phyloP scores from a whole-genome alignment of 305 asterid species.

The Fraxinus dipetala region DNA sequence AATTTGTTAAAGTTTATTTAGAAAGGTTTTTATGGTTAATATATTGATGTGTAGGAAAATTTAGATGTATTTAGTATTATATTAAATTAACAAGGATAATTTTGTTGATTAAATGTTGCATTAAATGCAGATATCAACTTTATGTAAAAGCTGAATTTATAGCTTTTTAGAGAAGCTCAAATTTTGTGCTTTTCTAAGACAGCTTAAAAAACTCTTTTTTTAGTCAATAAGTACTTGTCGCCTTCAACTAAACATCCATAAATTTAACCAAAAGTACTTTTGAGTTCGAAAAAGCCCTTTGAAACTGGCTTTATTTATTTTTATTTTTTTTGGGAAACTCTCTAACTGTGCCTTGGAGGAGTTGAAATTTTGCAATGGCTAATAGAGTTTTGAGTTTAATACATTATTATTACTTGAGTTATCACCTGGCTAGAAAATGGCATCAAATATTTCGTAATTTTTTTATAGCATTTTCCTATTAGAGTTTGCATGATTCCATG shows the following conservation, averaged over 20 bases:
- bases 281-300: not conserved
- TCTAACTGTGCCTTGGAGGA: not conserved
- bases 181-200: not conserved
- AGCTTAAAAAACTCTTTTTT: not conserved
- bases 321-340: not conserved
- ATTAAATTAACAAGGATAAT: not conserved
- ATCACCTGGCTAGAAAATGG: not conserved
- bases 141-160: not conserved
- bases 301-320: not conserved
- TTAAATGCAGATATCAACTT: not conserved
- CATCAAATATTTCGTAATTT: not conserved
- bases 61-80: not conserved
- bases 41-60: not conserved
- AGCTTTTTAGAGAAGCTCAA: not conserved
- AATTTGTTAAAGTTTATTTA: not conserved
- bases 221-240: not conserved
- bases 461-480: not conserved
- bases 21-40: not conserved
- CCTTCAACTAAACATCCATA: not conserved
- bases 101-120: not conserved
- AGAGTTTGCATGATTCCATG: not conserved
- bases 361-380: not conserved
- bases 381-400: not conserved
- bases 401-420: not conserved
- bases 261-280: not conserved